These are phyloP conservation scores for Pythium apleroticum DNA, from an alignment of 352 stramenopile species.

Conservation along the genomic window DNA sequence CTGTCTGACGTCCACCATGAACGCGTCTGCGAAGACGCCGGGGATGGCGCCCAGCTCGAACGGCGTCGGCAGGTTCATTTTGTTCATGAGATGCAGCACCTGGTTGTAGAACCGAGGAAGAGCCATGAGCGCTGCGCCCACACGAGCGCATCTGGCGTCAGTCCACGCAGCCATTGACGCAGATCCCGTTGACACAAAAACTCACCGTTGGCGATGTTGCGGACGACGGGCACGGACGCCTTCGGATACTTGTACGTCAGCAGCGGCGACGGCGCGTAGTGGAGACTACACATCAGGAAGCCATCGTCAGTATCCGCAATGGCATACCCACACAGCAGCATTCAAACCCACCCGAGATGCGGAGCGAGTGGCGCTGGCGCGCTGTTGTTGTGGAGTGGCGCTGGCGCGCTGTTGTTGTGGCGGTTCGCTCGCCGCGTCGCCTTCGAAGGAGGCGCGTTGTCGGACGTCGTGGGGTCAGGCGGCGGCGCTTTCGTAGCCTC, in stretches of 20 bases:
- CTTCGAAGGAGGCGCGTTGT: not conserved
- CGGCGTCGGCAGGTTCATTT: slow-evolving; percentile 87
- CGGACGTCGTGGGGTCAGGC: not conserved
- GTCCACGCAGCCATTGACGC: not conserved
- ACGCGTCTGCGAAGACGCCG: slow-evolving; percentile 47
- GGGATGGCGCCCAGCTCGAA: slow-evolving; percentile 75
- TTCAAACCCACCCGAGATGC: slow-evolving; percentile 59
- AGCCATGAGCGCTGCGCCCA: slow-evolving; percentile 67
- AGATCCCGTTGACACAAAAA: not conserved
- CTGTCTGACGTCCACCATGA: slow-evolving; percentile 8
- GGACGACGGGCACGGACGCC: slow-evolving; percentile 69
- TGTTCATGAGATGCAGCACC: slow-evolving; percentile 92
- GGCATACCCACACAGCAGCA: not conserved
- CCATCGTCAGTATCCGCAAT: not conserved
- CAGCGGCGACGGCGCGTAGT: slow-evolving; percentile 80
- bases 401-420: slow-evolving; percentile 29
- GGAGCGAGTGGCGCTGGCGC: slow-evolving; percentile 55
- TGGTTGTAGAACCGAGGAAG: slow-evolving; percentile 89
- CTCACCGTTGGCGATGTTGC: slow-evolving; percentile 87
- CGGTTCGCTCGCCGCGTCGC: not conserved
- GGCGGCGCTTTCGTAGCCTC: not conserved
- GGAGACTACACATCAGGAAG: slow-evolving; percentile 48
- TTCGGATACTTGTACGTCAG: slow-evolving; percentile 89
- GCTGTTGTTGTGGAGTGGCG: no score
- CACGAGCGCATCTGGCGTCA: not conserved